Evolutionary conservation across 805 yeast species (phyloP), one percentile per base, ranked within the genome.

Genomic region (Blastobotrys robertii): DNA sequence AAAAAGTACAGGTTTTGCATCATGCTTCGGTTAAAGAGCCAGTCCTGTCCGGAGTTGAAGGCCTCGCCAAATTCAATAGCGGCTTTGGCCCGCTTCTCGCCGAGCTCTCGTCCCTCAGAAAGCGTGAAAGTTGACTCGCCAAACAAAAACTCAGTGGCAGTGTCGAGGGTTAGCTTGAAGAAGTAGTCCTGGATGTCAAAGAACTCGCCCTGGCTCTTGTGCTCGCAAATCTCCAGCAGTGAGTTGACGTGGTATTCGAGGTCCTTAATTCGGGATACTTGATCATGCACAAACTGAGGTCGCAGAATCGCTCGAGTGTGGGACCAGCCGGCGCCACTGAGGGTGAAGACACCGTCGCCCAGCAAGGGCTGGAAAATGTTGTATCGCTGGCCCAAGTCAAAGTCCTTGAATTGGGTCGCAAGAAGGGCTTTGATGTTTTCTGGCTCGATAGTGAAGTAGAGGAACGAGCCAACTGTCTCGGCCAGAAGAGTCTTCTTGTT

Each of bases 301-400:
- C 64, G 53, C 29, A 62, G 52, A 57, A 62, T 50, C 11, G 62
- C 55, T 7, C 66, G 51, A 30, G 65, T 58, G 43, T 62, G 65
- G 37, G 57, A 50, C 67, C 67, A 62, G n/a, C 55, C 56, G 29
- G 48, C 49, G 28, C 63, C 62, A 28, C 56, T 58, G n/a, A 57
- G 54, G 8, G 65, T 62, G 50, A 62, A 62, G 35, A 62, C 60
- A 2, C 67, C 67, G 28, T 52, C 48, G 3, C 66, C 66, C 12
- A 62, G 49, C 10, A 60, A 44, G 7, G 57, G 58, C 13, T 39
- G 41, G 34, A 62, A 51, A 15, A 48, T 47, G 11, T 39, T 43
- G 38, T 50, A 41, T 8, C 66, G 52, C n/a, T 34, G 30, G 1
- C 59, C 62, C 14, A 62, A 47, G 29, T 50, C 50, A 38, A 50